Evolutionary conservation across 768 basidiomycete genomes (phyloP).

Genomic region (Terana coerulea): DNA sequence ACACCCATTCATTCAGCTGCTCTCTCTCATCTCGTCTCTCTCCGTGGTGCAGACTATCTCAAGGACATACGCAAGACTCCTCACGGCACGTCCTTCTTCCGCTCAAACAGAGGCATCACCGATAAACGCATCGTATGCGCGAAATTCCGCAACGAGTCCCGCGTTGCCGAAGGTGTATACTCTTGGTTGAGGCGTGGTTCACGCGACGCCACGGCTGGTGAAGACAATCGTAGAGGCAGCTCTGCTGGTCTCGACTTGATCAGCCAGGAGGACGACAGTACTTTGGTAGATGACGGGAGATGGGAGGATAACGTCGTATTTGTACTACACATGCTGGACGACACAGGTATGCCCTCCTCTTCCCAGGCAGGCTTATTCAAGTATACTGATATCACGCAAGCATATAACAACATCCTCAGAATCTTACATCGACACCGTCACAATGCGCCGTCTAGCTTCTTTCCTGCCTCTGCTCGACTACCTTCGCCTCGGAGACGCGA

Average conservation of each 20-base stretch:
- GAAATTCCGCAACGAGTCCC: slow-evolving; percentile 13
- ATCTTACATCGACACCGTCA: slow-evolving; percentile 23
- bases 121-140: slow-evolving; percentile 13
- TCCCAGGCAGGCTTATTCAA: no score
- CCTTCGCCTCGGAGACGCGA: slow-evolving; percentile 13
- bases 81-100: not conserved
- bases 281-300: not conserved
- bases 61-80: slow-evolving; percentile 2
- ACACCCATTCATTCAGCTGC: slow-evolving; percentile 27
- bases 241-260: not conserved
- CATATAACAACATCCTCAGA: slow-evolving; percentile 18
- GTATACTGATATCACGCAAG: slow-evolving; percentile 9
- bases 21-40: slow-evolving; percentile 36
- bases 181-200: slow-evolving; percentile 22
- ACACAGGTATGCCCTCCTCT: slow-evolving; percentile 16
- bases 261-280: slow-evolving; percentile 3
- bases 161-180: not conserved
- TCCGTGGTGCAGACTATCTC: slow-evolving; percentile 45
- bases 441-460: slow-evolving; percentile 16
- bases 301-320: slow-evolving; percentile 19
- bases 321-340: slow-evolving; percentile 21
- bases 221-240: slow-evolving; percentile 5
- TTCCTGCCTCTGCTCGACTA: slow-evolving; percentile 10
- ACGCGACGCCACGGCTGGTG: slow-evolving; percentile 12
- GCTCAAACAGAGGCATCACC: not conserved